Base-by-base conservation (phyloP, 495 filamentous ascomycete genomes). In the Hypoxylon fuscum region DNA sequence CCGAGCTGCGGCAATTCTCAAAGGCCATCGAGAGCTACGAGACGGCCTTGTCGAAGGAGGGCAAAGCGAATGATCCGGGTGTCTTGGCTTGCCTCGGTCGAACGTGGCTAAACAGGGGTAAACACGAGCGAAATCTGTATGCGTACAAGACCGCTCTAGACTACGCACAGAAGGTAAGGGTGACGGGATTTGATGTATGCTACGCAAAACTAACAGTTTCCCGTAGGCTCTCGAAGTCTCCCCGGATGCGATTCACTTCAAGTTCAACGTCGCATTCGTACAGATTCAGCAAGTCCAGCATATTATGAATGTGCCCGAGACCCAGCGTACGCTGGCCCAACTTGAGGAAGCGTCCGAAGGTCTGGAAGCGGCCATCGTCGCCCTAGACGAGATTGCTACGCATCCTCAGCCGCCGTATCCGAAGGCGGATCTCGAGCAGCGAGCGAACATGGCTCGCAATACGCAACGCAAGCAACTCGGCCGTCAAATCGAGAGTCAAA, bases 221-320 rank as follows among this genome's bases (percentile, higher is more conserved):
- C 34, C 49, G 14, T 46, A 93, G 79, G 92, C 93, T 15, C 84
- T 93, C 23, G 83, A 85, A 37, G 80, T 90, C 35, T 86, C 90
- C 0, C 90, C 92, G 1, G 90, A 93, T 15, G 90, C 96, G 66
- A 79, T 92, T 6, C 91, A 96, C 75, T 90, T 95, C 69, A 89
- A 94, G 70, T 98, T 98, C 84, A 98, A 98, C 72, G 90, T 98
- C 12, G 95, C 95, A 18, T 98, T 97, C 62, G 92, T 97, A 14
- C 93, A 98, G 69, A 92, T 96, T 59, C 92, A 97, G 72, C 85
- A 97, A 47, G 93, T 94, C 29, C 87, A 88, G 21, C 81, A 90
- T 32, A 84, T 96, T n/a, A 85, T 92, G 77, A 80, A 76, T 44
- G 81, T 97, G 15, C 79, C 81, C 21, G 89, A 96, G 57, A 81